Evolutionary conservation across 2,329 filamentous ascomycete species (phyloP).

Genomic region (Colletotrichum siamense): DNA sequence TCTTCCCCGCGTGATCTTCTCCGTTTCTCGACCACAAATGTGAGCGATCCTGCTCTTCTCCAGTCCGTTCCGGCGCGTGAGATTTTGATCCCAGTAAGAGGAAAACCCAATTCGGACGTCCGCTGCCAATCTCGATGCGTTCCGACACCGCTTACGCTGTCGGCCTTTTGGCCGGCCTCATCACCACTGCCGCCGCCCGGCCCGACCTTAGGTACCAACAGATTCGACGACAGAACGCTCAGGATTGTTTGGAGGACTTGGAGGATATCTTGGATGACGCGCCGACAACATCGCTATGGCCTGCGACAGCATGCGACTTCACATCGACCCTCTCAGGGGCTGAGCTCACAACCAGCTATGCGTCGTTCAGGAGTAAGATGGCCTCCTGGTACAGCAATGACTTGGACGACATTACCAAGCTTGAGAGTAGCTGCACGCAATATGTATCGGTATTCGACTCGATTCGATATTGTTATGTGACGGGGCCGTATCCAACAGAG

Average conservation of each 20-base stretch:
- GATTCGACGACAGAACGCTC: not conserved
- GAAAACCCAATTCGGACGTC: not conserved
- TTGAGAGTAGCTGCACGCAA: slow-evolving; percentile 13
- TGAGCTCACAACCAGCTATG: slow-evolving; percentile 6
- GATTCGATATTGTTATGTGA: slow-evolving; percentile 17
- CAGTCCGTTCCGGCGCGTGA: not conserved
- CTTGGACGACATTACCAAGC: slow-evolving; percentile 10
- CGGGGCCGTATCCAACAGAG: not conserved
- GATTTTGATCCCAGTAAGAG: not conserved
- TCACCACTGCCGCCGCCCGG: not conserved
- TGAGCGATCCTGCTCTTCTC: not conserved
- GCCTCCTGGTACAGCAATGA: slow-evolving; percentile 17
- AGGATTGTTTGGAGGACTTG: slow-evolving; percentile 8
- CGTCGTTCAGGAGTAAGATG: slow-evolving; percentile 3
- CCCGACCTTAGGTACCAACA: not conserved
- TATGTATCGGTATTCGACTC: not conserved
- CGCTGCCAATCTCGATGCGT: not conserved
- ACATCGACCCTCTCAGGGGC: slow-evolving; percentile 14
- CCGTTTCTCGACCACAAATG: not conserved
- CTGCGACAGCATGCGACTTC: slow-evolving; percentile 13
- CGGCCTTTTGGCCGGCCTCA: not conserved
- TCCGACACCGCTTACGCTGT: not conserved
- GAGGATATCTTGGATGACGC: slow-evolving; percentile 12
- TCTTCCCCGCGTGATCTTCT: not conserved
- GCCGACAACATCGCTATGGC: slow-evolving; percentile 3